Evolutionary conservation across 306 rosid species (phyloP), one percentile per base, ranked within the genome.

Genomic region (Trifolium pratense): DNA sequence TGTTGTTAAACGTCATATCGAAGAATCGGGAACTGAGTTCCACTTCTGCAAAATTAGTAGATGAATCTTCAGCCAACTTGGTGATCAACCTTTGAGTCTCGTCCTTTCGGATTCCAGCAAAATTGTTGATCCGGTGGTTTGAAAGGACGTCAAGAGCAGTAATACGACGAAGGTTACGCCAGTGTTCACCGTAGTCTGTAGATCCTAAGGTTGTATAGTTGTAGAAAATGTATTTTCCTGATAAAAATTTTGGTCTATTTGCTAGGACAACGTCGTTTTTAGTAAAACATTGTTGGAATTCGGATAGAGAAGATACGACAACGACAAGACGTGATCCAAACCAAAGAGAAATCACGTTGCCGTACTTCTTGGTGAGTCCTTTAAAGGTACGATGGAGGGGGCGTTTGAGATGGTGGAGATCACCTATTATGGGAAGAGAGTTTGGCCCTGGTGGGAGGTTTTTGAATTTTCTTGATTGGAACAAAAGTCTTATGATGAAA

Each of bases 251-350:
- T 0, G 89, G 90, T 0, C 90, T 84, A 67, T 83, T 80, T 2
- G 89, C 93, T 1, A 89, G 43, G 18, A 79, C 82, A 37, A 81
- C 40, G 70, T 89, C 91, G 69, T 86, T 86, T 31, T 71, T 86
- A 4, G 89, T 84, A 79, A 89, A 89, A 37, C 89, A 86, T 13
- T 89, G 79, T 65, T 86, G 83, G 17, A 56, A 84, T 3, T 73
- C 80, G 0, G 82, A 7, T 0, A 79, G 68, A 0, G 93, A 84
- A 0, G 90, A 84, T 0, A 89, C 80, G 0, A 89, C 70, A 2
- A 86, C 86, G 0, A 75, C 85, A 11, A 66, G 62, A 73, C 70
- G 52, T 48, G 77, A 63, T 0, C 82, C 82, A 0, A 78, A 78
- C 82, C 82, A 71, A 0, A 78, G 78, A n/a, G 73, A 71, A 9